Evolutionary conservation across 192 early-diverging fungal species (phyloP), one percentile per base, ranked within the genome.

Genomic region (Spinellus fusiger): DNA sequence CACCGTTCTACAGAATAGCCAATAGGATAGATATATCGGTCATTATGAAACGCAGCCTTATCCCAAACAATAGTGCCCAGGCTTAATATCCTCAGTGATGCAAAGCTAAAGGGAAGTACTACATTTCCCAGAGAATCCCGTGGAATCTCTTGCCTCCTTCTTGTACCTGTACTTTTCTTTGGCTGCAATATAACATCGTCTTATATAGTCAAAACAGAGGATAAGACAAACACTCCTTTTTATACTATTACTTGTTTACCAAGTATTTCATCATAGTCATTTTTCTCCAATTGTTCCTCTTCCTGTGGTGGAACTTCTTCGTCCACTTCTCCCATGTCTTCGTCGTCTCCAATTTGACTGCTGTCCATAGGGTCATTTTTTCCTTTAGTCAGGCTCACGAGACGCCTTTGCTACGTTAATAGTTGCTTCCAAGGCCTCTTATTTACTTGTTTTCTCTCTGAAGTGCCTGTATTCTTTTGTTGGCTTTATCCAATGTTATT

Each of bases 21-120:
- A 15, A 92, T 75, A 0, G 91, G 91, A 69, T 74, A 93, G 28
- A 93, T 90, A 65, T 93, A 90, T 40, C 89, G 77, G 57, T 91
- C 88, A 58, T 74, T 87, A 65, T 93, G 90, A 67, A 82, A 93
- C 0, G 71, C 63, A 47, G 75, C 47, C 10, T 77, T 73, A 61
- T 88, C 81, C 46, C 61, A 76, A 1, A 86, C 68, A 26, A 93
- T 74, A 2, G 32, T 59, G 31, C 91, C 91, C 26, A 91, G 73
- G 50, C 20, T 40, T 13, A 80, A 53, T 26, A 93, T 59, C 6
- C 79, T 87, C 6, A 88, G 70, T 12, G 82, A 68, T 5, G 87
- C 91, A 12, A 87, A 60, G 37, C 77, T 62, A 23, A 89, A 62
- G 1, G 91, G 91, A 56, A 92, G 68, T 23, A 80, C 65, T 7